phyloP scores from a whole-genome alignment of 2,329 filamentous ascomycete species.

The Diaporthe sp. region DNA sequence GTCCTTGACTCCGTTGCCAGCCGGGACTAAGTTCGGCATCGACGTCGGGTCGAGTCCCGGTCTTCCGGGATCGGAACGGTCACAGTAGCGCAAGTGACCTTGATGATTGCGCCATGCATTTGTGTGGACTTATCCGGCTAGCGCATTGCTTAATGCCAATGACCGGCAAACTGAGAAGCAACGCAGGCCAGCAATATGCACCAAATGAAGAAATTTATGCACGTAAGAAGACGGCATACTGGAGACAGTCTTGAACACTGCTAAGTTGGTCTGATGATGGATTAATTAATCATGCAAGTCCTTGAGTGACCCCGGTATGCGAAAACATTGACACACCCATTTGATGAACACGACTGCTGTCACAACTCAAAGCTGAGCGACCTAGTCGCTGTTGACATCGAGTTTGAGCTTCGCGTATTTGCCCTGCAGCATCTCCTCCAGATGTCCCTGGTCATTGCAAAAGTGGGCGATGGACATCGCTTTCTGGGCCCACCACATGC shows the following conservation, averaged over 20 bases:
- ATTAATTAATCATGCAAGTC: neutral
- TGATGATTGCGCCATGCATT: constrained; percentile 19
- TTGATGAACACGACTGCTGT: neutral
- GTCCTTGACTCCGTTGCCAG: constrained; percentile 14
- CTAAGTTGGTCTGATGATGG: neutral
- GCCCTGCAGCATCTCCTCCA: constrained; percentile 60
- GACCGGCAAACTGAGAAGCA: neutral
- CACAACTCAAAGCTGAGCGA: neutral
- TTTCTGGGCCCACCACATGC: constrained; percentile 72
- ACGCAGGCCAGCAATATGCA: neutral
- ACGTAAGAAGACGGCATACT: neutral
- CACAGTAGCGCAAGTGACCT: constrained; percentile 17
- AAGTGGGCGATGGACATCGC: constrained; percentile 73
- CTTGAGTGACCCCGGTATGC: neutral
- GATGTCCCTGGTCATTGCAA: constrained; percentile 65
- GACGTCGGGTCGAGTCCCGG: constrained; percentile 7
- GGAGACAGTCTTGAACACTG: neutral
- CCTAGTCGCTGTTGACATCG: constrained; percentile 26
- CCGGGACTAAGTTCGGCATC: constrained; percentile 22
- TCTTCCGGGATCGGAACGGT: constrained; percentile 22
- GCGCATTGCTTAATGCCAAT: neutral
- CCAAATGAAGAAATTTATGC: neutral
- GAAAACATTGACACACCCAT: neutral
- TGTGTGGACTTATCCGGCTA: constrained; percentile 4
- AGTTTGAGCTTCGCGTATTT: constrained; percentile 58